A percentile compares a stretch with the other conserved stretches of the same genome.
Conservation (phyloP, 2,329 filamentous ascomycete genomes). For the Sporothrix brasiliensis region DNA sequence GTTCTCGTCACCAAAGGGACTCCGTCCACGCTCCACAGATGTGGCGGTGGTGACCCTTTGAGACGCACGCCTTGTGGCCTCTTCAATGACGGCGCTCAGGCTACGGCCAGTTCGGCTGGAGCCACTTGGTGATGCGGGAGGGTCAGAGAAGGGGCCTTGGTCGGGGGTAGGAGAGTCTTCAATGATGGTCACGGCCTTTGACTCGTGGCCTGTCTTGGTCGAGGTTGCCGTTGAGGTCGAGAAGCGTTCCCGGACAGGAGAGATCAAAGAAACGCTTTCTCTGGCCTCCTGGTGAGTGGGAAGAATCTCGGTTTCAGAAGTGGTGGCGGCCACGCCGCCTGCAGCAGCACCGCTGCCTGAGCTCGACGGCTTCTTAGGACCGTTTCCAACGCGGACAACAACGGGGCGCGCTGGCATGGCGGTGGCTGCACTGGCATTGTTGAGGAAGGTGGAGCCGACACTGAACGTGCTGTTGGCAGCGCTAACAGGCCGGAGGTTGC, state of each 20-base stretch:
- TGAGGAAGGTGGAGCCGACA: conserved; percentile 69
- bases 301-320: conserved; percentile 8
- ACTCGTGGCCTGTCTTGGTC: conserved; percentile 42
- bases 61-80: conserved; percentile 50
- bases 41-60: conserved; percentile 43
- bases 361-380: conserved; percentile 49
- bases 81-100: conserved; percentile 60
- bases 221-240: conserved; percentile 13
- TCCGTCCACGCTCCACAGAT: conserved; percentile 44
- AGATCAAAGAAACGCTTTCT: neutral
- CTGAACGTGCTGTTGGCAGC: conserved; percentile 62
- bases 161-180: conserved; percentile 55
- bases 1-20: conserved; percentile 62
- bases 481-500: conserved; percentile 53
- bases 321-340: neutral
- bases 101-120: conserved; percentile 49
- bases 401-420: conserved; percentile 61
- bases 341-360: conserved; percentile 4
- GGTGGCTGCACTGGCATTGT: conserved; percentile 62
- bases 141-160: conserved; percentile 64
- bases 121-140: conserved; percentile 41
- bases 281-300: neutral
- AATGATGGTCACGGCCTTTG: conserved; percentile 53
- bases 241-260: conserved; percentile 34
- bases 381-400: conserved; percentile 61